Conservation (phyloP, 2,329 filamentous ascomycete species). For the Venturiaceae sp. region DNA sequence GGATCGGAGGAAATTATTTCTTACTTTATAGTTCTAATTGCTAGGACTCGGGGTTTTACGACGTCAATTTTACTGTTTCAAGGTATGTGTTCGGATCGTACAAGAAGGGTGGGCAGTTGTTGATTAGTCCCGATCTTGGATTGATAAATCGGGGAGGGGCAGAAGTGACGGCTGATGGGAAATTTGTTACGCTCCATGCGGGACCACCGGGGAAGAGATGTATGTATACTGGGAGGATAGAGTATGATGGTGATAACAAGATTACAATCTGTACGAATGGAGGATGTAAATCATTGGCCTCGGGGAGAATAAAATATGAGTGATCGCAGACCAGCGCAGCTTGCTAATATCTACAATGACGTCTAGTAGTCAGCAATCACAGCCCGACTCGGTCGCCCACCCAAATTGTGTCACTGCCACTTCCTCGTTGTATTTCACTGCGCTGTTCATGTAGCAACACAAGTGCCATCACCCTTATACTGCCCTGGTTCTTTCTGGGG, state of each 20-base stretch:
- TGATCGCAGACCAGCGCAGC: too few species aligned
- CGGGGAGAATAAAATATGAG: too few species aligned
- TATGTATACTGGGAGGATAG: not conserved
- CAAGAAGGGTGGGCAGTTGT: slow-evolving; percentile 6
- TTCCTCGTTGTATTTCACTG: too few species aligned
- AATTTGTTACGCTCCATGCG: slow-evolving; percentile 3
- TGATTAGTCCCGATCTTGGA: slow-evolving; percentile 7
- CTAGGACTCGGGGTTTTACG: slow-evolving; percentile 44
- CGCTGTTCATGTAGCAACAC: too few species aligned
- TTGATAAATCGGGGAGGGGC: slow-evolving; percentile 11
- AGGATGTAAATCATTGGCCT: not conserved
- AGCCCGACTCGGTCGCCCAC: too few species aligned
- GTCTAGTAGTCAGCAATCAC: too few species aligned
- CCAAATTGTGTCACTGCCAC: too few species aligned
- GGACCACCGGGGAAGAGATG: not conserved
- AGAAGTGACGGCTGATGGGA: not conserved
- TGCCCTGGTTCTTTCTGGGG: too few species aligned
- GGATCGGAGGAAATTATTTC: slow-evolving; percentile 39
- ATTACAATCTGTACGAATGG: not conserved
- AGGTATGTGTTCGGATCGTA: slow-evolving; percentile 14
- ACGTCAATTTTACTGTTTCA: slow-evolving; percentile 49
- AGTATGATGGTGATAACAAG: not conserved
- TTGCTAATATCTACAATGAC: too few species aligned
- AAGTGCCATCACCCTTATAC: too few species aligned
- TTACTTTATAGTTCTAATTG: slow-evolving; percentile 55